Evolutionary conservation across 805 yeast species (phyloP), one percentile per base, ranked within the genome.

Genomic region (Maudiozyma barnettii): DNA sequence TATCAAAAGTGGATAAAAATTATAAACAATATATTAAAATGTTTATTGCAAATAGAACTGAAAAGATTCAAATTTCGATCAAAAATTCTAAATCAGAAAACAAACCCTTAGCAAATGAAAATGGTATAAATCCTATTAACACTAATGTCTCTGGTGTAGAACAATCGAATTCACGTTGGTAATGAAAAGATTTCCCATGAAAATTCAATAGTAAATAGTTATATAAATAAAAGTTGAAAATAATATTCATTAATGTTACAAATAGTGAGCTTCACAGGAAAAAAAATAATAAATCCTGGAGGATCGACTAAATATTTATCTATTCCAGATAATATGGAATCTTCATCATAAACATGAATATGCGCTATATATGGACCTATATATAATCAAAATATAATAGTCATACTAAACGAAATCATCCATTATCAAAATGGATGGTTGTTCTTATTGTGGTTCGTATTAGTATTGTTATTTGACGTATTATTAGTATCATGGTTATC

Each of bases 1-100:
- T 78, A 9, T 41, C 49, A 13, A 49, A 36, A 7, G 23, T 38
- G 2, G 26, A 45, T 20, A 29, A 33, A n/a, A 39, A 29, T 21
- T 45, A 44, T 39, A 44, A 46, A 29, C 22, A 44, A 4, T 45
- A 39, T 13, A 31, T 48, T 8, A 38, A 45, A 10, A 18, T 45
- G 38, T 49, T 50, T 19, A n/a, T 45, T 0, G 29, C 36, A 5
- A n/a, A 43, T 23, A 43, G 51, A 30, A 29, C 26, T 22, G 40
- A 38, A 13, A 38, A 48, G 23, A 48, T 48, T 9, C 29, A 39
- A 18, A 30, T 4, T 2, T 22, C 42, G 1, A 31, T 39, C 33
- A 16, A 41, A 21, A 21, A 22, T 30, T 12, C 22, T 6, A 16
- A 33, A 14, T 14, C 16, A 1, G 16, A 12, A 23, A 13, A 22